A percentile compares a stretch with the other conserved stretches of the same genome.
Evolutionary conservation across 2,329 filamentous ascomycete genomes (phyloP).

Genomic region (Beauveria caledonica): DNA sequence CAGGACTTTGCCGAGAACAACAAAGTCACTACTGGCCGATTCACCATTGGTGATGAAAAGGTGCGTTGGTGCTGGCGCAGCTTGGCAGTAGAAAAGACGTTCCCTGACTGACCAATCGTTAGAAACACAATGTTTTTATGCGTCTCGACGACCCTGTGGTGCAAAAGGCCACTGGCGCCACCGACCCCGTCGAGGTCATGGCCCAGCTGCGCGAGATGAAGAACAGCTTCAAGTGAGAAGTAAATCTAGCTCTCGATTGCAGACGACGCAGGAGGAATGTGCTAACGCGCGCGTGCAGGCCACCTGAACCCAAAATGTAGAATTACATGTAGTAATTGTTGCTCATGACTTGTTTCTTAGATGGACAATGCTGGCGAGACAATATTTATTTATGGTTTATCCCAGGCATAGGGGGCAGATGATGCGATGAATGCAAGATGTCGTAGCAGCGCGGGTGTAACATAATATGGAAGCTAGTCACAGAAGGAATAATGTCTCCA

Average conservation of each 20-base stretch:
- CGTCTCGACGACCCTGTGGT: constrained; percentile 75
- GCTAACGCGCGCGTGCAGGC: constrained; percentile 15
- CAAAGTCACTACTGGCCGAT: constrained; percentile 85
- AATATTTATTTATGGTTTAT: constrained; percentile 7
- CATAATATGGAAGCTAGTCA: background rate
- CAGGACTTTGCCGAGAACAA: constrained; percentile 70
- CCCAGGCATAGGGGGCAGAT: constrained; percentile 1
- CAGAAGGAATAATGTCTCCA: constrained; percentile 26
- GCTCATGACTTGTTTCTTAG: background rate
- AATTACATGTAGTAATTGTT: constrained; percentile 13
- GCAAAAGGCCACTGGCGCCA: constrained; percentile 75
- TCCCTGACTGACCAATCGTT: constrained; percentile 6
- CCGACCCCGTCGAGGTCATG: constrained; percentile 77
- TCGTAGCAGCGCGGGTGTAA: background rate
- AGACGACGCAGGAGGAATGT: background rate
- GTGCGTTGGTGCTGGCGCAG: constrained; percentile 31
- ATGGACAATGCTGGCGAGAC: constrained; percentile 2
- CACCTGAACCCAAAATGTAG: constrained; percentile 19
- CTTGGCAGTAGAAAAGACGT: too few relatives aligned
- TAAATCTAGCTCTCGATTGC: constrained; percentile 11
- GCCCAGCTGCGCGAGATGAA: constrained; percentile 81
- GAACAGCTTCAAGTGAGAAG: constrained; percentile 60
- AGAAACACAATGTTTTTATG: constrained; percentile 98
- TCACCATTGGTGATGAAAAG: constrained; percentile 97
- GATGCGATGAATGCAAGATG: constrained; percentile 4